Percentiles rank a stretch among this genome's conserved stretches.
phyloP scores from a whole-genome alignment of 2,329 filamentous ascomycete genomes.

The Fusarium siculi region DNA sequence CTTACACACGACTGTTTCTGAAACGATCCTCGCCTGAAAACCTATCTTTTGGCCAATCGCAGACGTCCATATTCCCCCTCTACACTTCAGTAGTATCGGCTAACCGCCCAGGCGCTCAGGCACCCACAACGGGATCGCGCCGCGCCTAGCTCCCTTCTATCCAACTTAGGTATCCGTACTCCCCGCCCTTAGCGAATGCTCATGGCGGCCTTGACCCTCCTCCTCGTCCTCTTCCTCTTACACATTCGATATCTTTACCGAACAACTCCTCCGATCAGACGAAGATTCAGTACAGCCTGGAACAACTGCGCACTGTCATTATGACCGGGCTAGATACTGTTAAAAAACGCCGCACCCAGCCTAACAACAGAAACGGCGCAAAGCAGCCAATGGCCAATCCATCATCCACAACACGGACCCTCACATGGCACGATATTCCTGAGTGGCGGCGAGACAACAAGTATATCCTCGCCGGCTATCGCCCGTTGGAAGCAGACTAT shows the following conservation, averaged over 20 bases:
- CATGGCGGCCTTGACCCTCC: too few species aligned
- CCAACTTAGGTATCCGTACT: background rate
- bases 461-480: background rate
- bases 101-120: background rate
- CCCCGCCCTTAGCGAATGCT: background rate
- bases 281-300: background rate
- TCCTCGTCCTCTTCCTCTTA: too few species aligned
- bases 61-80: background rate
- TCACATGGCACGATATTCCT: background rate
- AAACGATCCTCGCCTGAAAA: background rate
- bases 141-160: background rate
- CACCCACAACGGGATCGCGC: background rate
- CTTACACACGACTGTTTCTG: background rate
- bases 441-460: background rate
- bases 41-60: background rate
- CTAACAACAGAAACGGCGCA: background rate
- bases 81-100: background rate
- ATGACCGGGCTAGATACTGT: background rate
- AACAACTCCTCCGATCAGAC: fast-evolving
- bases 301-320: fast-evolving
- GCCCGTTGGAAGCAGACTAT: background rate
- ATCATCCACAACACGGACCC: background rate
- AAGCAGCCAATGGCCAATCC: background rate
- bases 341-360: too few species aligned
- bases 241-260: background rate